Evolutionary conservation across 108 stramenopile genomes (phyloP).

Genomic region (Nitzschia sp.): DNA sequence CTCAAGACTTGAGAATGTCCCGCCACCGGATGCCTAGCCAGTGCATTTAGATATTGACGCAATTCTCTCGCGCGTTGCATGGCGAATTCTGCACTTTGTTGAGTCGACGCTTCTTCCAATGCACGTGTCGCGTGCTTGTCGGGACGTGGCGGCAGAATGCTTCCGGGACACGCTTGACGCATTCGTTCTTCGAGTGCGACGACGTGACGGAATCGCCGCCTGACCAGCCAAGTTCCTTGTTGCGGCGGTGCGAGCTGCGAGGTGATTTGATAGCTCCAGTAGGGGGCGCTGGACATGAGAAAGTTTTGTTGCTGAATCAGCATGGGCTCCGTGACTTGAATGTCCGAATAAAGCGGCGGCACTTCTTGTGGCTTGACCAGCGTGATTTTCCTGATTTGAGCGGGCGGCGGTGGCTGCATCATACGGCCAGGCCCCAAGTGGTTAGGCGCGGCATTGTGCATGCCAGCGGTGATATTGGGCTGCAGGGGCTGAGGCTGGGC

Average conservation of each 20-base stretch:
- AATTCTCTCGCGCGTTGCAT: conserved; percentile 66
- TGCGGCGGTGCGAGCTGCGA: conserved; percentile 36
- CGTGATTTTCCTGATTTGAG: conserved; percentile 25
- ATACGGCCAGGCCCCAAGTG: background rate
- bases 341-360: conserved; percentile 51
- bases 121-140: conserved; percentile 85
- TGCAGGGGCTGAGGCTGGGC: conserved; percentile 8
- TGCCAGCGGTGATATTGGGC: conserved; percentile 37
- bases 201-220: conserved; percentile 87
- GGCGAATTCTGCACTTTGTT: conserved; percentile 86
- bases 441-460: conserved; percentile 33
- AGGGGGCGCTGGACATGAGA: conserved; percentile 58
- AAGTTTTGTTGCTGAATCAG: conserved; percentile 61
- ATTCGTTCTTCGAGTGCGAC: conserved; percentile 83
- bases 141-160: conserved; percentile 83
- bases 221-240: conserved; percentile 59
- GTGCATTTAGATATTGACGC: conserved; percentile 61
- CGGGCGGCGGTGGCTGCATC: conserved; percentile 3
- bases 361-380: conserved; percentile 46
- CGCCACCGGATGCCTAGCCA: conserved; percentile 67
- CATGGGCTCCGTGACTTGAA: conserved; percentile 67
- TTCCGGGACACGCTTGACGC: conserved; percentile 67
- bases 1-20: conserved; percentile 54
- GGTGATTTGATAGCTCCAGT: conserved; percentile 84
- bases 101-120: conserved; percentile 81